phyloP scores from a whole-genome alignment of 208 protist genomes.

The Naegleria gruberi region DNA sequence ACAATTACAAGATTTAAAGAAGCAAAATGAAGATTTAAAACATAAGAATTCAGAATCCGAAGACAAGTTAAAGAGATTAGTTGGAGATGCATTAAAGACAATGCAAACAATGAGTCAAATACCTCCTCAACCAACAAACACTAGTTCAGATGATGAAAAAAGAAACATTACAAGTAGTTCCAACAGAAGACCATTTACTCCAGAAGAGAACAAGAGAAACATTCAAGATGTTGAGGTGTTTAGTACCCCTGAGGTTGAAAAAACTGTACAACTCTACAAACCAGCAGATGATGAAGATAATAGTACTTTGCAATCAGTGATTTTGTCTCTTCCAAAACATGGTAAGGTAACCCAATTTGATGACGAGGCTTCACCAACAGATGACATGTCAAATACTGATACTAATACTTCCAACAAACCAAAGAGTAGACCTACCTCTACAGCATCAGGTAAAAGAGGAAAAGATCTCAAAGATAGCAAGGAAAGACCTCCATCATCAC shows the following conservation, averaged over 20 bases:
- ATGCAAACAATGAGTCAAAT: too few relatives aligned
- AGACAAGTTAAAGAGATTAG: neutral
- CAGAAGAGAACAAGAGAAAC: neutral
- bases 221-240: neutral
- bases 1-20: neutral
- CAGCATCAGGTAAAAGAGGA: too few relatives aligned
- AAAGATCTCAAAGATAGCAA: too few relatives aligned
- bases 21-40: neutral
- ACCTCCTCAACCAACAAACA: neutral
- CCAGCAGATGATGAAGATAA: neutral
- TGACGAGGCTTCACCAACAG: too few relatives aligned
- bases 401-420: neutral
- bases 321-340: neutral
- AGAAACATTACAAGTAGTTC: neutral
- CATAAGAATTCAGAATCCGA: neutral
- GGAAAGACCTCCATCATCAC: too few relatives aligned
- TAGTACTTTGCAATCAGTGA: neutral
- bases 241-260: neutral
- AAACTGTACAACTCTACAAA: neutral
- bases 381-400: neutral
- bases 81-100: too few relatives aligned
- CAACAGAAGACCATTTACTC: neutral
- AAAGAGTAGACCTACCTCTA: too few relatives aligned
- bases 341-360: neutral
- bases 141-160: neutral